These are phyloP conservation scores for Phytophthora crassamura DNA, from an alignment of 352 stramenopile species.

Conservation along the genomic window DNA sequence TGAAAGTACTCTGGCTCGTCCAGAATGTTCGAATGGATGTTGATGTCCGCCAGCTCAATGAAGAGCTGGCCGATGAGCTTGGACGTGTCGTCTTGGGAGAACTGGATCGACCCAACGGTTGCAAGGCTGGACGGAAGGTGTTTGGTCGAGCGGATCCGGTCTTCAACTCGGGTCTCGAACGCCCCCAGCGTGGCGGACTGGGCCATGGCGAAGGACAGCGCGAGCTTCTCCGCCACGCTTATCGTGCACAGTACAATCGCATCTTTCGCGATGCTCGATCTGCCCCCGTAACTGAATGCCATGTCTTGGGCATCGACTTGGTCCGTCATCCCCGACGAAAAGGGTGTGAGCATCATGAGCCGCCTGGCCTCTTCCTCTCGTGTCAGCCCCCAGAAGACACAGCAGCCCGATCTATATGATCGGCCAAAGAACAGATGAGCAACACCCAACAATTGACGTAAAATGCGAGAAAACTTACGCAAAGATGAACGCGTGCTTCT, in stretches of 20 bases:
- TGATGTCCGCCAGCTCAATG: conserved; percentile 90
- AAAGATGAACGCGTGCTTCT: conserved; percentile 81
- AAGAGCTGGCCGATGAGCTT: conserved; percentile 92
- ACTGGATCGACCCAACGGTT: conserved; percentile 86
- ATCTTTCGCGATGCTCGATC: conserved; percentile 77
- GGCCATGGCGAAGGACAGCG: conserved; percentile 92
- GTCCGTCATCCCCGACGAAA: conserved; percentile 51
- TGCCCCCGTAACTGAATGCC: conserved; percentile 60
- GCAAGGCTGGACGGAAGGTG: conserved; percentile 90
- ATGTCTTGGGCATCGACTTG: conserved; percentile 72
- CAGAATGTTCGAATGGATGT: conserved; percentile 94
- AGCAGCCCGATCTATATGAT: conserved; percentile 60
- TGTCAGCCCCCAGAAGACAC: conserved; percentile 75
- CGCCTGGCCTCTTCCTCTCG: conserved; percentile 57
- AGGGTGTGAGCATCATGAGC: conserved; percentile 59
- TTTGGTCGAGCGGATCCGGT: conserved; percentile 82
- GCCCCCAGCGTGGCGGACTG: conserved; percentile 93
- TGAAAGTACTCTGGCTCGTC: conserved; percentile 92
- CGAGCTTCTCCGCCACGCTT: conserved; percentile 88
- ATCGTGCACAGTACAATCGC: conserved; percentile 77
- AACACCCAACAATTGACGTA: neutral
- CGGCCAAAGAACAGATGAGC: neutral
- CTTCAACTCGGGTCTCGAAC: conserved; percentile 91
- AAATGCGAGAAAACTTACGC: conserved; percentile 39
- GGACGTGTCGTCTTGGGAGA: conserved; percentile 91